Evolutionary conservation across 2,329 filamentous ascomycete genomes (phyloP).

Genomic region (Neonectria coccinea): DNA sequence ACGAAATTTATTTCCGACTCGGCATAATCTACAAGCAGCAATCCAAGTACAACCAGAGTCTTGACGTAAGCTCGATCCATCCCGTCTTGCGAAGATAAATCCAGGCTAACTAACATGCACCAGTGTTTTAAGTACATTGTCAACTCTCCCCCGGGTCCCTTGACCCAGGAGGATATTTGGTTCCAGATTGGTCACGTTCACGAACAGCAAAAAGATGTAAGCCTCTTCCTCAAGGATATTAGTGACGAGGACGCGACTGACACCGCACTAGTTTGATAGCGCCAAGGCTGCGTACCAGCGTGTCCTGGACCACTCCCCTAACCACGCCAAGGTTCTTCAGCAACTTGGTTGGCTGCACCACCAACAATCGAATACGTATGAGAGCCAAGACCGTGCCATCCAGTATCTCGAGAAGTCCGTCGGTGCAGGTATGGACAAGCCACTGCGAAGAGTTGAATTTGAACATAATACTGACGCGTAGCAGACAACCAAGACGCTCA

Average conservation of each 20-base stretch:
- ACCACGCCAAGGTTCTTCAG: constrained; percentile 97
- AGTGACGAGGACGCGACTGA: constrained; percentile 48
- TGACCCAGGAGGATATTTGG: constrained; percentile 99
- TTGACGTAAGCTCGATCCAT: constrained; percentile 75
- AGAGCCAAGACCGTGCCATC: constrained; percentile 94
- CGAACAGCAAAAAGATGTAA: constrained; percentile 97
- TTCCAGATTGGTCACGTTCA: constrained; percentile 99
- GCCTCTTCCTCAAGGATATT: constrained; percentile 52
- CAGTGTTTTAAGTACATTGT: constrained; percentile 99
- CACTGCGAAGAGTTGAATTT: too few relatives aligned
- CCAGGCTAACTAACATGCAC: constrained; percentile 24
- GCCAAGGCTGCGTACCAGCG: constrained; percentile 93
- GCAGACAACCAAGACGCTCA: constrained; percentile 93
- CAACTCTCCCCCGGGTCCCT: constrained; percentile 86
- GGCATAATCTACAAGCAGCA: constrained; percentile 99
- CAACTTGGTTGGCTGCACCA: constrained; percentile 98
- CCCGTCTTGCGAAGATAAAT: not conserved
- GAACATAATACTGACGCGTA: constrained; percentile 18
- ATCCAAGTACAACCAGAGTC: constrained; percentile 89
- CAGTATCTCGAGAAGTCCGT: constrained; percentile 98
- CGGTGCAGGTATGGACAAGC: constrained; percentile 75
- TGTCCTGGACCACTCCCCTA: constrained; percentile 93
- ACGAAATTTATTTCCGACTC: constrained; percentile 97
- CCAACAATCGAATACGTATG: constrained; percentile 91
- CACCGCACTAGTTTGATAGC: constrained; percentile 80